Evolutionary conservation across 208 protist species (phyloP), one percentile per base, ranked within the genome.

Genomic region (Sergeia podlipaevii): DNA sequence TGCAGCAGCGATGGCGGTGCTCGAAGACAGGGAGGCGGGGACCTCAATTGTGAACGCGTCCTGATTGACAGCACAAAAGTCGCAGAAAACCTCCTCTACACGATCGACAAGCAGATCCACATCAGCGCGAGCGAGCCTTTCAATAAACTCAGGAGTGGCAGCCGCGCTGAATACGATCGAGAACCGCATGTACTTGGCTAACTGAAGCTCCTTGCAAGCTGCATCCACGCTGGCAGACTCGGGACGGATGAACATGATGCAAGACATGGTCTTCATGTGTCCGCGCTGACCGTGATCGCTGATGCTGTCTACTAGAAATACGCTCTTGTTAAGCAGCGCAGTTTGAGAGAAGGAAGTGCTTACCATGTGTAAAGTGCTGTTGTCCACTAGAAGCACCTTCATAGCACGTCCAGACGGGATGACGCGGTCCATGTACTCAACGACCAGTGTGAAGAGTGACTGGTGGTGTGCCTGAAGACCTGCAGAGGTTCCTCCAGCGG

Each of bases 361-460:
- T 13, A 99, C 83, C 33, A 98, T 97, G 43, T 74, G 77, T 29
- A 95, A 80, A 49, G 95, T 98, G 23, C 74, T 74, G 26, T 93
- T 77, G 65, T 99, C 97, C 15, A 99, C 65, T 20, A 99, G 76
- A 0, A 99, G 85, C 18, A 98, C 89, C 71, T 99, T 99, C 89
- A 98, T 94, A 4, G 68, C 63, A 48, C 71, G 70, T 53, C 89
- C 80, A 10, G 59, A 32, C 4, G 80, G 83, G 15, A 94, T 52
- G 37, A 94, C 71, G 23, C 66, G 64, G 27, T 80, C 61, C 23
- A 89, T 56, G 62, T 91, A 94, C 48, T 75, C 67, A 1, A 62
- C 54, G 10, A 91, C 81, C 30, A 85, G 51, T 8, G 62, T 53
- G 42, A 80, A 84, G 49, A 80, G 69, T 29, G 63, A 42, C 20